Base-by-base conservation (phyloP, 2,329 filamentous ascomycete species). In the Fonsecaea multimorphosa region DNA sequence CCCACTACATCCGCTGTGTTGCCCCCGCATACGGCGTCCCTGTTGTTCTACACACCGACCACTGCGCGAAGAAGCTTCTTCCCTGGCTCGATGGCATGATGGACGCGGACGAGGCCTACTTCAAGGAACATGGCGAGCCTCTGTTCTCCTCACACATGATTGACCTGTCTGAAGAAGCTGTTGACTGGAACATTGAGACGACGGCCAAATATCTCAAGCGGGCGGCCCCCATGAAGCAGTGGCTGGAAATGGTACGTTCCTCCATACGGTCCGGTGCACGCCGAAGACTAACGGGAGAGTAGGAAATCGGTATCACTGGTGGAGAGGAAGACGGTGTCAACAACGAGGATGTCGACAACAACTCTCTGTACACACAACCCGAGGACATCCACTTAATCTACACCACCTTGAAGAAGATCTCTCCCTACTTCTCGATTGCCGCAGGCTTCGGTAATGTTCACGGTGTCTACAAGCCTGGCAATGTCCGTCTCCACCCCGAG, bases 101-200 rank as follows among this genome's bases (percentile, higher is more conserved):
- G 74, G 93, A 95, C 70, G 94, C 89, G 74, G 95, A 98, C 77
- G 95, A 98, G 88, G 86, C 84, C 67, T 94, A 93, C 86, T 97
- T 96, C 90, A 96, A 97, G 89, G 80, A 87, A 78, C 88, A 94
- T 79, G 91, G 91, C 82, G 91, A 93, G 81, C 94, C 95, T 72
- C 90, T 98, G 69, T 98, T 96, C 88, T 93, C 89, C 78, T 92
- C 88, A 74, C 95, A 99, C 89, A 99, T 99, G 95, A 97, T 98
- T 77, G 95, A 99, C 82, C 84, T 97, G 75, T 95, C 91, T 29
- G 95, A 97, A 85, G 94, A 98, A 85, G 78, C 87, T 46, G 91
- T 97, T 72, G 87, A 95, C 68, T 92, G 86, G 83, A 98, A 99
- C 88, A 90, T 99, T 76, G 79, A 90, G 78, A 97, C 92, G 78